A percentile compares a stretch with the other conserved stretches of the same genome.
phyloP scores from a whole-genome alignment of 1,284 basidiomycete species.

The Rhodotorula sp. region DNA sequence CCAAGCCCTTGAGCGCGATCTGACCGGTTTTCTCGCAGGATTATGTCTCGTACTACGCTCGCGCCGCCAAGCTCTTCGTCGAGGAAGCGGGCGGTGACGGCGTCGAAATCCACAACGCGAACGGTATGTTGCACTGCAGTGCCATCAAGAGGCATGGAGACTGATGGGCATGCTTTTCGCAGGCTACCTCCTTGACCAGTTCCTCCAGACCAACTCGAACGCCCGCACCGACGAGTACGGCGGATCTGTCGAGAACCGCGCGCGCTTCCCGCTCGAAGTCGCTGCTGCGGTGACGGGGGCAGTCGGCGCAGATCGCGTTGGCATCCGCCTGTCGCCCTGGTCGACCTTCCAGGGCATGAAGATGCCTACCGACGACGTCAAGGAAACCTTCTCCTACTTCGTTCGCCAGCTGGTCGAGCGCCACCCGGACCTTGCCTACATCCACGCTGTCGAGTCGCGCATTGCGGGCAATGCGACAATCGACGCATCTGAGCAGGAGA shows the following conservation, averaged over 20 bases:
- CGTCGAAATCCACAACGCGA: constrained; percentile 66
- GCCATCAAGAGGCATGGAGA: constrained; percentile 32
- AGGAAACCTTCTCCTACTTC: constrained; percentile 50
- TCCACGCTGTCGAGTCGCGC: constrained; percentile 55
- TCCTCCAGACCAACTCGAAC: constrained; percentile 55
- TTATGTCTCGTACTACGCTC: constrained; percentile 57
- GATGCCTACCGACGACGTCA: constrained; percentile 37
- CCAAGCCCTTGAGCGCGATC: not conserved
- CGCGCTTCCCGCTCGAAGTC: constrained; percentile 59
- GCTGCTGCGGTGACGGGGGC: constrained; percentile 57
- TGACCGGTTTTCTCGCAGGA: constrained; percentile 2
- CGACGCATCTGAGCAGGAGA: constrained; percentile 28
- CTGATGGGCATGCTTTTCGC: not conserved
- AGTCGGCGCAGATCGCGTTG: constrained; percentile 58
- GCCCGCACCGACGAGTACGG: constrained; percentile 64
- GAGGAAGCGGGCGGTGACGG: constrained; percentile 65
- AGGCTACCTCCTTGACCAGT: constrained; percentile 62
- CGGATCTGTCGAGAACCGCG: constrained; percentile 60
- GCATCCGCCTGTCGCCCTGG: constrained; percentile 61
- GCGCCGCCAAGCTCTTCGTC: constrained; percentile 59
- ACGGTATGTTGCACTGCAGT: constrained; percentile 54
- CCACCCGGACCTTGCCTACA: constrained; percentile 58
- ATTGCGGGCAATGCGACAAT: constrained; percentile 35
- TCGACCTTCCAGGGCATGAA: constrained; percentile 38
- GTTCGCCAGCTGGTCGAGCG: constrained; percentile 48